Evolutionary conservation across 2,329 filamentous ascomycete genomes (phyloP), one percentile per base, ranked within the genome.

Genomic region (Aspergillus brunneoviolaceus): DNA sequence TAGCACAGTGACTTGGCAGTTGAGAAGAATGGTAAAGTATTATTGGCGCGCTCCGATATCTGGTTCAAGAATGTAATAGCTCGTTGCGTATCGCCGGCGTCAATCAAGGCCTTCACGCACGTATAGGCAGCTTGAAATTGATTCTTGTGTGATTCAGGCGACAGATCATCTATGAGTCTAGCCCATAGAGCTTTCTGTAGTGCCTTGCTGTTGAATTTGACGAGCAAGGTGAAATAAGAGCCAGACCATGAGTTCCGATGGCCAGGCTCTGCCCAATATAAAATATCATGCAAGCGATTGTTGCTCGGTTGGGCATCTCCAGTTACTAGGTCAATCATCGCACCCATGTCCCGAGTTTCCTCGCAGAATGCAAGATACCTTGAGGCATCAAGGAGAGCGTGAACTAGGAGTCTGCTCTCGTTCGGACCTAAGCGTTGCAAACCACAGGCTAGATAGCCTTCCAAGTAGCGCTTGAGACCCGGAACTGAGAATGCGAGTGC

Each of bases 381-480:
- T 45, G 74, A 51, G 25, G 69, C 61, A 5, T 63, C 57, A 14
- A 64, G 54, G 54, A 70, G 69, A 25, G 63, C 55, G 33, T 64
- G 55, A 21, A 75, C 64, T 39, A 76, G 54, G 11, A 25, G 33
- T 49, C 58, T n/a, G 35, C 69, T 66, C 5, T 57, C 53, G 2
- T 54, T 39, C 33, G 48, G 21, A 29, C 54, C 51, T 11, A 67
- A 29, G 11, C 1, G 48, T 19, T 21, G 23, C 19, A 6, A 25
- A 23, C 27, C 45, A n/a, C 56, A n/a, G 21, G 47, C 11, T 29
- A 59, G 55, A 51, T 69, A 71, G 14, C 55, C 57, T 14, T 61
- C 23, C 39, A 76, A 33, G 57, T 74, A 72, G 19, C 66, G 60
- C 25, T 65, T 60, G 5, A 78, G 60, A 42, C 72, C 69, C 5